phyloP scores from a whole-genome alignment of 805 yeast genomes.

The Lipomyces orientalis region DNA sequence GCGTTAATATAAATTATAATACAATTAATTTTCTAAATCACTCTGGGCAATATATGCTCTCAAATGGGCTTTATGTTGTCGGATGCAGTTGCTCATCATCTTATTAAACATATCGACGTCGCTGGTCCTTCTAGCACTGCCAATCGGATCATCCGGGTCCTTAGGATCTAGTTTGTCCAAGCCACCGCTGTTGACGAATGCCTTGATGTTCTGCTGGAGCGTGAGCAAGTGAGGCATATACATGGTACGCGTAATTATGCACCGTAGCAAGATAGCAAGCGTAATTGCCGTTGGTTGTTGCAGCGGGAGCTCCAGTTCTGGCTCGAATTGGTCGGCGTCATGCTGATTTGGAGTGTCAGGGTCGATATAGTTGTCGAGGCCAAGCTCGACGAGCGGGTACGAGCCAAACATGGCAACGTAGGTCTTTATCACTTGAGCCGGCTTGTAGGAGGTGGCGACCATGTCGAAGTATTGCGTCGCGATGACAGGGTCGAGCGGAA shows the following conservation, averaged over 20 bases:
- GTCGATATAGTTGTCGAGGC: background rate
- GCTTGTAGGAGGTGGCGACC: background rate
- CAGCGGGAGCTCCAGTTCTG: background rate
- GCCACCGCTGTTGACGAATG: background rate
- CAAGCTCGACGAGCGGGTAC: conserved; percentile 2
- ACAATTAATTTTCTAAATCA: background rate
- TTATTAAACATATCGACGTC: background rate
- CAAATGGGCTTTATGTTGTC: background rate
- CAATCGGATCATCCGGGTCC: background rate
- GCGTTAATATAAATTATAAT: background rate
- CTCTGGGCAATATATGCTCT: background rate
- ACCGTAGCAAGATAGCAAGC: conserved; percentile 1
- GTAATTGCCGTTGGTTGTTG: background rate
- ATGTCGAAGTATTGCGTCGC: background rate
- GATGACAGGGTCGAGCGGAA: background rate
- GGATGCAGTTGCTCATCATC: background rate
- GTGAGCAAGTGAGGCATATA: background rate
- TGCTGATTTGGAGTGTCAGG: background rate
- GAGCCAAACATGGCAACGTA: conserved; percentile 1
- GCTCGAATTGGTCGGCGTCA: background rate
- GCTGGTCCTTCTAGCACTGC: background rate
- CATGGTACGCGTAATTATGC: background rate
- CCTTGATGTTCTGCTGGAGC: background rate
- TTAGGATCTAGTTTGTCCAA: background rate
- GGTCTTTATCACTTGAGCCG: background rate